Base-by-base conservation (phyloP, 495 filamentous ascomycete genomes). In the Darksidea phi region DNA sequence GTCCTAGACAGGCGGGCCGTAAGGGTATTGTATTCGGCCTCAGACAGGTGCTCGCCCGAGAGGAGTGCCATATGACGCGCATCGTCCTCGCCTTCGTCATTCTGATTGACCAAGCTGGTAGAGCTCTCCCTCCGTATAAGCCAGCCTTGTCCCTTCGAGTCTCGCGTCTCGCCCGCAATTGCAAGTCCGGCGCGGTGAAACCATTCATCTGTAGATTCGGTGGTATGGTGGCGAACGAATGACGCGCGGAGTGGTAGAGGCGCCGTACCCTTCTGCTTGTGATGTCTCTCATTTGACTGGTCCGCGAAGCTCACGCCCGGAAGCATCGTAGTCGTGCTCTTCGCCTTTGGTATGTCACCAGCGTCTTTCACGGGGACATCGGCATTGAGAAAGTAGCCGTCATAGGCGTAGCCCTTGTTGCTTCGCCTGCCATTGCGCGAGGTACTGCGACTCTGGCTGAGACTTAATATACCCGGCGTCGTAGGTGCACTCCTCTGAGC, bases 121-220 rank as follows among this genome's bases (percentile, higher is more conserved):
- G 69, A 71, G 17, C 67, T 71, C 25, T 66, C 67, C 18, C 72
- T 58, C 50, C 67, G 56, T n/a, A 72, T 68, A 0, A 74, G 65
- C 73, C 73, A 76, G 15, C 67, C 63, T 65, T 75, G 73, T 11
- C 74, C 74, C 52, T 76, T 76, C 18, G 61, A 60, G 54, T 75
- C 73, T 42, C 73, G 60, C 38, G 70, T 63, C 38, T 70, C 59
- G 26, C 61, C 59, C 15, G 71, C 68, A 20, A 74, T 74, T 1
- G 66, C 67, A 11, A 73, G 67, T 15, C 73, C 67, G 0, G 73
- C 72, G 21, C 73, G 69, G 18, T 69, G 63, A 20, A 76, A 54
- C 74, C 74, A 76, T 48, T 73, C 70, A 46, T 72, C 72, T n/a
- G 63, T 56, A 15, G 42, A 7, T 15, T 63, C 55, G 23, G 20